Evolutionary conservation across 116 monocot species (phyloP).

Genomic region (Cymodocea nodosa): DNA sequence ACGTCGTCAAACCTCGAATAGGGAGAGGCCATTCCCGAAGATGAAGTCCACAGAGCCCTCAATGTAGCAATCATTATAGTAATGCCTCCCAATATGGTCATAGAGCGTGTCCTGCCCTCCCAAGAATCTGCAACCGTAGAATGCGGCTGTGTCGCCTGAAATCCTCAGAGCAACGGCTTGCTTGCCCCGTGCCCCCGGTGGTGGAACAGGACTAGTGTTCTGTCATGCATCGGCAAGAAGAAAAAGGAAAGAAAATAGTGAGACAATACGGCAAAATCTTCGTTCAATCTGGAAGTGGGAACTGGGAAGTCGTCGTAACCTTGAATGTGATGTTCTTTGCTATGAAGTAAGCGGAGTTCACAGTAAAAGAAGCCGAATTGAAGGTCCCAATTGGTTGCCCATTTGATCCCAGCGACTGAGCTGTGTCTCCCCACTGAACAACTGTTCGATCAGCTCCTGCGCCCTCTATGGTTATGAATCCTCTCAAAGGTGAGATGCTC

Average conservation of each 20-base stretch:
- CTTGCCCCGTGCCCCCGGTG: slow-evolving; percentile 55
- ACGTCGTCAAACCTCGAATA: slow-evolving; percentile 45
- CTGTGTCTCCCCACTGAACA: slow-evolving; percentile 88
- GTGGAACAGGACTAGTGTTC: slow-evolving; percentile 85
- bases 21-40: slow-evolving; percentile 90
- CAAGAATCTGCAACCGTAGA: slow-evolving; percentile 69
- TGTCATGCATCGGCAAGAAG: slow-evolving; percentile 2
- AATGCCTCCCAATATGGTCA: slow-evolving; percentile 84
- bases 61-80: slow-evolving; percentile 96
- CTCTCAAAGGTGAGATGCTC: slow-evolving; percentile 49
- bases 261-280: too few species aligned
- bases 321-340: slow-evolving; percentile 95
- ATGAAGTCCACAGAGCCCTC: slow-evolving; percentile 98
- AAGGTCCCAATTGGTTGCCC: slow-evolving; percentile 66
- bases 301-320: slow-evolving; percentile 17
- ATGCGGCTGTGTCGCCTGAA: slow-evolving; percentile 78
- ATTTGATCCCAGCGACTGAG: slow-evolving; percentile 40
- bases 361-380: slow-evolving; percentile 74
- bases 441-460: slow-evolving; percentile 75
- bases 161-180: slow-evolving; percentile 88
- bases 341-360: slow-evolving; percentile 77
- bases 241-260: too few species aligned
- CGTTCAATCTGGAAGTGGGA: too few species aligned
- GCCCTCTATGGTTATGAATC: slow-evolving; percentile 68
- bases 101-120: slow-evolving; percentile 95